Evolutionary conservation across 2,329 filamentous ascomycete species (phyloP).

Genomic region (Aspergillus glaucus): DNA sequence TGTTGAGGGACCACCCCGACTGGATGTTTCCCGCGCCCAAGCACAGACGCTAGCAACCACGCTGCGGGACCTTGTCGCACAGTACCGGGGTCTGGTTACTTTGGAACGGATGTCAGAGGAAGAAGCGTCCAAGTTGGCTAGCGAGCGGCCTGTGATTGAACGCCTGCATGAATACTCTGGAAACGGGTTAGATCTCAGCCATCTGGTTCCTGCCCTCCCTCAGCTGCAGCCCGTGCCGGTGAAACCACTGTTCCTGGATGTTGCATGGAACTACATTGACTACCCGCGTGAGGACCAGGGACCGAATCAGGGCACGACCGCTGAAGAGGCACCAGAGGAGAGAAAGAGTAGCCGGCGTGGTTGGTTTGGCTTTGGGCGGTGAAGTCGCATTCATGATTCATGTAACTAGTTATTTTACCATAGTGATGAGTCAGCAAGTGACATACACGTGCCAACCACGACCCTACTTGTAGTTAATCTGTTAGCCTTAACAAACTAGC

Average conservation of each 20-base stretch:
- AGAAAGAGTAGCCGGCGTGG: conserved; percentile 58
- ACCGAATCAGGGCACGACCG: conserved; percentile 19
- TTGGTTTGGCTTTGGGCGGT: conserved; percentile 67
- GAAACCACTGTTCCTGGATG: conserved; percentile 92
- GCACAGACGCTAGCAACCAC: conserved; percentile 54
- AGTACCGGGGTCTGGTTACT: conserved; percentile 78
- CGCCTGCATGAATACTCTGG: conserved; percentile 68
- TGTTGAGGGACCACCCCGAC: conserved; percentile 52
- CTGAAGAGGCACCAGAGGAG: conserved; percentile 27
- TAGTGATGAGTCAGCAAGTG: neutral
- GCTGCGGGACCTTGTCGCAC: conserved; percentile 66
- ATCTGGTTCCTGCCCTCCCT: conserved; percentile 82
- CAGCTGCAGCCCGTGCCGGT: conserved; percentile 76
- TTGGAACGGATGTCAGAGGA: conserved; percentile 59
- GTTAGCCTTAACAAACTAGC: neutral
- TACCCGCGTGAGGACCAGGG: conserved; percentile 61
- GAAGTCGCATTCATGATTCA: conserved; percentile 4
- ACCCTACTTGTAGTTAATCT: neutral
- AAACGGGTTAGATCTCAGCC: conserved; percentile 64
- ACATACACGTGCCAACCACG: neutral
- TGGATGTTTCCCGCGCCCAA: conserved; percentile 59
- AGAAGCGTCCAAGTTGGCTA: conserved; percentile 35
- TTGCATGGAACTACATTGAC: conserved; percentile 95
- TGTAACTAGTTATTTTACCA: neutral
- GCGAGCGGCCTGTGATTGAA: conserved; percentile 61